A percentile compares a stretch with the other conserved stretches of the same genome.
phyloP scores from a whole-genome alignment of 345 rosid genomes.

The Salix exigua region DNA sequence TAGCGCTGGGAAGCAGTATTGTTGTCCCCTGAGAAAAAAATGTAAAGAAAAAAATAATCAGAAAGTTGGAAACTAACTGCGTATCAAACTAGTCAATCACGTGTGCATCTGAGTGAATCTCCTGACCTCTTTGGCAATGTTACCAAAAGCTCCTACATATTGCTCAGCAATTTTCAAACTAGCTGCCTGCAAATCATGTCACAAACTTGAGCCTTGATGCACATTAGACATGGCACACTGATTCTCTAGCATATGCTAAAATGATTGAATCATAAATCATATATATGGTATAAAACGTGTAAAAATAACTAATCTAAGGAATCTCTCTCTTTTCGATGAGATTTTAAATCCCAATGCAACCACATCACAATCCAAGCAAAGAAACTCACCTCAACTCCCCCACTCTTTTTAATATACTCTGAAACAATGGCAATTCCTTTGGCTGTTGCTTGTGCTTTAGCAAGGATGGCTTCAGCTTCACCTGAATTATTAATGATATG shows the following conservation, averaged over 20 bases:
- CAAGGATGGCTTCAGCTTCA: slow-evolving; percentile 89
- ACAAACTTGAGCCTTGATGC: background rate
- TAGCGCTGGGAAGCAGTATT: slow-evolving; percentile 73
- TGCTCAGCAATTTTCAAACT: slow-evolving; percentile 42
- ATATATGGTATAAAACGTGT: background rate
- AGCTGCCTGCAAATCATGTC: background rate
- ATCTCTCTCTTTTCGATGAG: background rate
- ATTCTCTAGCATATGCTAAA: background rate
- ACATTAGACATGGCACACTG: background rate
- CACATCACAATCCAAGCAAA: background rate
- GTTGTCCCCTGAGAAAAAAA: slow-evolving; percentile 65
- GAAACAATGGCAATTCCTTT: slow-evolving; percentile 67
- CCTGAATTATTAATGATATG: slow-evolving; percentile 38
- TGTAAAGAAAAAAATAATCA: background rate
- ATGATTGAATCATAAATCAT: background rate
- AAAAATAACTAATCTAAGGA: background rate
- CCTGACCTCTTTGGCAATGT: slow-evolving; percentile 84
- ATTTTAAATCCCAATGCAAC: background rate
- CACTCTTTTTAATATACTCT: slow-evolving; percentile 60
- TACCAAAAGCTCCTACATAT: slow-evolving; percentile 73
- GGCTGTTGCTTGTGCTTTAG: slow-evolving; percentile 81
- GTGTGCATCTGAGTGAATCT: background rate
- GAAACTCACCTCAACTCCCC: slow-evolving; percentile 76
- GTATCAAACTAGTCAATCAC: background rate
- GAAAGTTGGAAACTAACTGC: background rate